These are phyloP conservation scores for Pouteria campechiana DNA, from an alignment of 179 eudicot genomes.

Conservation along the genomic window DNA sequence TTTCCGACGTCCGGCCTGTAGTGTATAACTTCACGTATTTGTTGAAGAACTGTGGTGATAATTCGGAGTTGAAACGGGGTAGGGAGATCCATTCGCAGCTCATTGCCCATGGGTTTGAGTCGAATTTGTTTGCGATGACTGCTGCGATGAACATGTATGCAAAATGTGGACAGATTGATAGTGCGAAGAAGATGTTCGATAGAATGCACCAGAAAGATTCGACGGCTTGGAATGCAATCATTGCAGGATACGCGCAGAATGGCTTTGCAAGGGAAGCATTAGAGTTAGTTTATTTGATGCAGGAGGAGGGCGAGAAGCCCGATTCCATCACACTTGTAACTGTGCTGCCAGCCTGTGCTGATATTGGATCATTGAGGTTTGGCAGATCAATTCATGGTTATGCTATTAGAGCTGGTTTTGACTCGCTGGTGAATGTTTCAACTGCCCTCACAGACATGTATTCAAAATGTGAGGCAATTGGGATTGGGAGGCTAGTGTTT, in stretches of 20 bases:
- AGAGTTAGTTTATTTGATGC: conserved; percentile 42
- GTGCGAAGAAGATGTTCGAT: conserved; percentile 68
- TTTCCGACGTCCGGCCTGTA: conserved; percentile 23
- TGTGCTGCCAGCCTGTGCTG: conserved; percentile 41
- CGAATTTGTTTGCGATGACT: conserved; percentile 43
- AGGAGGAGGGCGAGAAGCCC: conserved; percentile 29
- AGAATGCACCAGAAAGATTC: conserved; percentile 55
- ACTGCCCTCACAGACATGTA: conserved; percentile 67
- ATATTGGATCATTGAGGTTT: conserved; percentile 30
- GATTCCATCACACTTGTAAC: conserved; percentile 45
- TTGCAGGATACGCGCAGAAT: conserved; percentile 60
- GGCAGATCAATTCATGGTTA: conserved; percentile 58
- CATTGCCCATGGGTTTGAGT: conserved; percentile 22
- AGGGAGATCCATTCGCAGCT: conserved; percentile 48
- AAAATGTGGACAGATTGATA: conserved; percentile 33
- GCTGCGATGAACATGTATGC: conserved; percentile 58
- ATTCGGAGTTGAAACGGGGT: conserved; percentile 27
- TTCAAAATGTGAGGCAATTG: conserved; percentile 40
- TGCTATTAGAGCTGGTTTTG: conserved; percentile 39
- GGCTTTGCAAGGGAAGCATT: conserved; percentile 41
- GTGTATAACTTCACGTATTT: conserved; percentile 49
- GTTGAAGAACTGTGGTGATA: conserved; percentile 49
- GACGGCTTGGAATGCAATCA: conserved; percentile 58
- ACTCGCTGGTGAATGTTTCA: conserved; percentile 28
- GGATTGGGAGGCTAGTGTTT: conserved; percentile 39